These are phyloP conservation scores for Carex kokanica DNA, from an alignment of 176 grass and related monocot species.

Conservation along the genomic window DNA sequence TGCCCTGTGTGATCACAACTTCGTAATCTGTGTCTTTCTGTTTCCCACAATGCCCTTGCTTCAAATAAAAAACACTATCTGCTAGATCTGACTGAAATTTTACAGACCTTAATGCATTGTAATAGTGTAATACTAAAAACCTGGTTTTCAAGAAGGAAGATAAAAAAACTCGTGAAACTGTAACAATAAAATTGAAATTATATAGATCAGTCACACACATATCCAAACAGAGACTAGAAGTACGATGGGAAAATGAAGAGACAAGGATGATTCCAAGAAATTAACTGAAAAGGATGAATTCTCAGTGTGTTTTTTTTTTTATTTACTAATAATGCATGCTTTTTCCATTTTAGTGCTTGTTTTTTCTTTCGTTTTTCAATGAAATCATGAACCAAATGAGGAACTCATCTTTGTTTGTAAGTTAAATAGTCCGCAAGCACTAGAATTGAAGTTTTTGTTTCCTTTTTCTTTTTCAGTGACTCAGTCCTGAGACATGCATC, in stretches of 20 bases:
- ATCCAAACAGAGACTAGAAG: too few relatives aligned
- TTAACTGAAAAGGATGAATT: too few relatives aligned
- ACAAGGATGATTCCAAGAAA: too few relatives aligned
- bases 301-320: too few relatives aligned
- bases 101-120: neutral
- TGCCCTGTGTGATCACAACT: neutral
- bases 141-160: neutral
- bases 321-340: neutral
- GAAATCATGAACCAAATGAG: neutral
- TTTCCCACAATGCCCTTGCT: neutral
- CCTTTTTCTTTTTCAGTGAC: slow-evolving; percentile 45
- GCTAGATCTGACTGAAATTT: neutral
- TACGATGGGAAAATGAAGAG: too few relatives aligned
- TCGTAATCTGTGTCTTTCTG: neutral
- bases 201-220: too few relatives aligned
- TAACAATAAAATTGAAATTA: neutral
- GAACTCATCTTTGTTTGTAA: neutral
- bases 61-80: neutral
- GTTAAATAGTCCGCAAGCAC: neutral
- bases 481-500: slow-evolving; percentile 70
- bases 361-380: neutral
- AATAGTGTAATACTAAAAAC: neutral
- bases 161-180: neutral
- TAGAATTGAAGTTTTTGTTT: slow-evolving; percentile 3
- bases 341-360: neutral